Evolutionary conservation across 225 moss, liverwort and hornwort species (phyloP).

Genomic region (Physcomitrium patens): DNA sequence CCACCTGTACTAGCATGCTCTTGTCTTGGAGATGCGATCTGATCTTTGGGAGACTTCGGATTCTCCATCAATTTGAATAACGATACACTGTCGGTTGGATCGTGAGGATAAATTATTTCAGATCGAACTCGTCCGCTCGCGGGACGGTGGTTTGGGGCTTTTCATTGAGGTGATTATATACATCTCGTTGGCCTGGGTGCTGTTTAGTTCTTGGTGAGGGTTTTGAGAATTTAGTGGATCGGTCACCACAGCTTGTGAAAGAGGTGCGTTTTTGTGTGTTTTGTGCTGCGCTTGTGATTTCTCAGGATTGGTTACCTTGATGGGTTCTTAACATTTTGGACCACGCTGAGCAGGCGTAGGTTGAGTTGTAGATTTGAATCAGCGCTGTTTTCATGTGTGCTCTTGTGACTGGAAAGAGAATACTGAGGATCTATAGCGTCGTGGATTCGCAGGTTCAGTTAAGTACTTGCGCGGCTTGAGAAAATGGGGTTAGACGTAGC

Average conservation of each 20-base stretch:
- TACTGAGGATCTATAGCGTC: neutral
- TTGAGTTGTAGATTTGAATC: neutral
- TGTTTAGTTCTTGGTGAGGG: neutral
- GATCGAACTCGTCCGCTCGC: slow-evolving; percentile 25
- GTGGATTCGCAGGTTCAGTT: neutral
- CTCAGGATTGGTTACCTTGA: neutral
- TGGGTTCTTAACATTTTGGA: neutral
- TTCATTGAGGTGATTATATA: slow-evolving; percentile 2
- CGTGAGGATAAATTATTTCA: neutral
- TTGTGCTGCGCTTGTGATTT: neutral
- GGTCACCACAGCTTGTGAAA: neutral
- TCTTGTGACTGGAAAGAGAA: neutral
- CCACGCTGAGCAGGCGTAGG: neutral
- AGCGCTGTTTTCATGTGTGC: neutral
- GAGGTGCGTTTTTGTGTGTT: neutral
- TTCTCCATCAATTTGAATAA: slow-evolving; percentile 1
- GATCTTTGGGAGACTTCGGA: neutral
- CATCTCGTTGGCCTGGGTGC: neutral
- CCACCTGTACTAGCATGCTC: slow-evolving; percentile 11
- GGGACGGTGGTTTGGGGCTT: neutral
- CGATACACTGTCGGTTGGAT: neutral
- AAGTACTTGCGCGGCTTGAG: neutral
- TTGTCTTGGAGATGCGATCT: neutral
- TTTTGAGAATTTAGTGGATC: neutral
- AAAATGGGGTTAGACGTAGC: slow-evolving; percentile 25